A percentile compares a stretch with the other conserved stretches of the same genome.
Evolutionary conservation across 1,284 basidiomycete species (phyloP).

Genomic region (Golubevia sp.): DNA sequence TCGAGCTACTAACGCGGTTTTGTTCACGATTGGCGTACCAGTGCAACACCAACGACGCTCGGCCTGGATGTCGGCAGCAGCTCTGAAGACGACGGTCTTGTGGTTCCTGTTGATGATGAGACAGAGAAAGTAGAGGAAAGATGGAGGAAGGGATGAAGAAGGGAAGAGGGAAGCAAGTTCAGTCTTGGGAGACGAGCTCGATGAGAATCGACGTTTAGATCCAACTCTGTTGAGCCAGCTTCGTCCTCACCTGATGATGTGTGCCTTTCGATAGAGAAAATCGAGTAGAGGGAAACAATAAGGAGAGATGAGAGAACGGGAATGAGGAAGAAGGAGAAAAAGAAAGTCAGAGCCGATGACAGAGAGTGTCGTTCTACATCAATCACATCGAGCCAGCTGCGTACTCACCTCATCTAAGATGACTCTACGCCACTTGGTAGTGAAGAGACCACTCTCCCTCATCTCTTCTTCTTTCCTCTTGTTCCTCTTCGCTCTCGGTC

Average conservation of each 20-base stretch:
- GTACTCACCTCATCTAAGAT: constrained; percentile 15
- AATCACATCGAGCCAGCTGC: no score
- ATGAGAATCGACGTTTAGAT: no score
- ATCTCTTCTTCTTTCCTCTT: constrained; percentile 2
- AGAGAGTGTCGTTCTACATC: no score
- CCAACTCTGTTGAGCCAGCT: neutral
- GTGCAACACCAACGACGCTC: constrained; percentile 12
- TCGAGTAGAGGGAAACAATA: no score
- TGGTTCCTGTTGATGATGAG: constrained; percentile 15
- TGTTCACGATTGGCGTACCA: constrained; percentile 21
- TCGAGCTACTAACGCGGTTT: neutral
- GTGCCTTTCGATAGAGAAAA: no score
- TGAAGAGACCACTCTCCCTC: constrained; percentile 2
- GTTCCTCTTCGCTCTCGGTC: neutral
- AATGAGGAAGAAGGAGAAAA: no score
- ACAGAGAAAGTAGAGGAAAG: neutral
- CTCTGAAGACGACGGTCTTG: constrained; percentile 11
- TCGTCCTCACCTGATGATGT: no score
- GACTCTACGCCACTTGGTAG: constrained; percentile 14
- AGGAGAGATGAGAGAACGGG: no score
- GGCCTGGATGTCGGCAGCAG: constrained; percentile 8
- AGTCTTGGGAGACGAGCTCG: no score
- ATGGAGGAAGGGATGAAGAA: neutral
- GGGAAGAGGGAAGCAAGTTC: neutral
- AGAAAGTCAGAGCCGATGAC: no score